Evolutionary conservation across 495 filamentous ascomycete species (phyloP).

Genomic region (Tuber magnatum): DNA sequence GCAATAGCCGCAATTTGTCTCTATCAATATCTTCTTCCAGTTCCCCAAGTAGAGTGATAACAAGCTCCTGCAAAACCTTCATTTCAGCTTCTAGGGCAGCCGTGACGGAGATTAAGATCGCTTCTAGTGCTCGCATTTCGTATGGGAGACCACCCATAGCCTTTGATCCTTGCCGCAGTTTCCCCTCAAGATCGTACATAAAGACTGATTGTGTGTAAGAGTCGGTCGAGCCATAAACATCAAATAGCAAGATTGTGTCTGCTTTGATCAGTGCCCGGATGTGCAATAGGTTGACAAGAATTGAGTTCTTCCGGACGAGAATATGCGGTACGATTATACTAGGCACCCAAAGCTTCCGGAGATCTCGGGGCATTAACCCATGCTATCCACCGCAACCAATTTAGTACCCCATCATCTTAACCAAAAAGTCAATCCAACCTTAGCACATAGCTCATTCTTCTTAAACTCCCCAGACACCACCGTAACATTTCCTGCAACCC

Average conservation of each 20-base stretch:
- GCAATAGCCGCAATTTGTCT: constrained; percentile 79
- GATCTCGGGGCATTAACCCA: constrained; percentile 86
- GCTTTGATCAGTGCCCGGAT: constrained; percentile 89
- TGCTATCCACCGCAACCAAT: constrained; percentile 55
- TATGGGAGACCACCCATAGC: constrained; percentile 55
- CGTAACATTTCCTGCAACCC: constrained; percentile 63
- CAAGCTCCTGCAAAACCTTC: constrained; percentile 82
- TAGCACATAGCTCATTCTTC: constrained; percentile 92
- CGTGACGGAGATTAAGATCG: constrained; percentile 75
- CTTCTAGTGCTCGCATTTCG: constrained; percentile 70
- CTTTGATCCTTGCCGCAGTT: constrained; percentile 51
- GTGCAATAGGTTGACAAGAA: constrained; percentile 89
- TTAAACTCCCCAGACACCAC: constrained; percentile 92
- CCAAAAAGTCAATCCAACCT: constrained; percentile 50
- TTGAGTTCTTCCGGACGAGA: constrained; percentile 85
- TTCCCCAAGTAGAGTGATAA: constrained; percentile 77
- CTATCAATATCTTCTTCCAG: constrained; percentile 95
- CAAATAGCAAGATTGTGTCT: constrained; percentile 88
- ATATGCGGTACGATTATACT: constrained; percentile 97
- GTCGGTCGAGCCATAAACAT: constrained; percentile 88
- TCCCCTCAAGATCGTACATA: constrained; percentile 78
- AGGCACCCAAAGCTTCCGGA: constrained; percentile 79
- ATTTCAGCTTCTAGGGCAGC: constrained; percentile 86
- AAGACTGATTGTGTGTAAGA: constrained; percentile 93
- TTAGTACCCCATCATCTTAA: constrained; percentile 4